Conservation (phyloP, 1,139 yeast species). For the Sugiyamaella novakii region DNA sequence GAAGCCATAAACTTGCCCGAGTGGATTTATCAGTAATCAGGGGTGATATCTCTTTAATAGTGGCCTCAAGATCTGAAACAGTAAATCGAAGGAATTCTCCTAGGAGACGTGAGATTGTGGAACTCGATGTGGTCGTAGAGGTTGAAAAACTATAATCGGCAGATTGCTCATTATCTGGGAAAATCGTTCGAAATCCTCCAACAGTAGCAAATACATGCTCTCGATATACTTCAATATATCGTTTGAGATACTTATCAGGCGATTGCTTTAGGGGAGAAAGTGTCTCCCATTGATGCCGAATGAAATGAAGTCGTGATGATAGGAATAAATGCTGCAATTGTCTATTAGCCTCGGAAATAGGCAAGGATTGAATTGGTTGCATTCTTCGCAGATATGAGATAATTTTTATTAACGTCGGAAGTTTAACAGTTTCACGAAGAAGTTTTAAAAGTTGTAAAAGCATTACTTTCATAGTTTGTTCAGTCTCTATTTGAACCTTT, state of each 20-base stretch:
- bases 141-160: conserved; percentile 3
- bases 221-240: conserved; percentile 79
- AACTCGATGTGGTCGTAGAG: not conserved
- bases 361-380: conserved; percentile 35
- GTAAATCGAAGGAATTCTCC: conserved; percentile 49
- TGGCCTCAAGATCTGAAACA: conserved; percentile 41
- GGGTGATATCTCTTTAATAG: conserved; percentile 45
- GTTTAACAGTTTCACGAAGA: conserved; percentile 74
- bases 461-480: conserved; percentile 45
- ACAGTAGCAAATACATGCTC: conserved; percentile 78
- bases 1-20: conserved; percentile 66
- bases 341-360: conserved; percentile 18
- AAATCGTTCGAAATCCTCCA: conserved; percentile 65
- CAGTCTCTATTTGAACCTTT: conserved; percentile 47
- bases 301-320: conserved; percentile 41
- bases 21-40: conserved; percentile 48
- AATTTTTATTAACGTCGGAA: conserved; percentile 74
- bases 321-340: conserved; percentile 39
- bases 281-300: conserved; percentile 52
- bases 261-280: conserved; percentile 54
- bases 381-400: conserved; percentile 69
- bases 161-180: conserved; percentile 42
- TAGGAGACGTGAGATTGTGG: conserved; percentile 34
- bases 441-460: conserved; percentile 62
- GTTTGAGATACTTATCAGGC: conserved; percentile 69